Evolutionary conservation across 139 green algal species (phyloP).

Genomic region (Coelastrella sp.): DNA sequence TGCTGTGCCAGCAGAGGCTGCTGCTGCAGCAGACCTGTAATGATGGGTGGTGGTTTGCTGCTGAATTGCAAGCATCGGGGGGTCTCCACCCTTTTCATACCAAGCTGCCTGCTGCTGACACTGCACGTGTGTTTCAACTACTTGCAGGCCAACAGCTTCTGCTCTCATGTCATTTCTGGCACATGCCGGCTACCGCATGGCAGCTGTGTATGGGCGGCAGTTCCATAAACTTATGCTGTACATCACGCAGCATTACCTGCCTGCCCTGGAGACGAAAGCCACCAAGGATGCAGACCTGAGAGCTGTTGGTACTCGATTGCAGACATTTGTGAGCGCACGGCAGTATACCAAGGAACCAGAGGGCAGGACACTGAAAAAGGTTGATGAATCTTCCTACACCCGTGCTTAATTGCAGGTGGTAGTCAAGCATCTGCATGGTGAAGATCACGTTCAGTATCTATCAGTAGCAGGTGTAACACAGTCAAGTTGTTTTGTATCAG

Average conservation of each 20-base stretch:
- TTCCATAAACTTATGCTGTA: constrained; percentile 41
- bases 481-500: too few species aligned
- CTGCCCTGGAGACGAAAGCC: constrained; percentile 26
- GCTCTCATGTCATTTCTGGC: constrained; percentile 45
- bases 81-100: background rate
- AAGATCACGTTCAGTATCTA: too few species aligned
- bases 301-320: constrained; percentile 32
- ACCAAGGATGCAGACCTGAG: constrained; percentile 39
- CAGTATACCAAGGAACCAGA: constrained; percentile 39
- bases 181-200: constrained; percentile 33
- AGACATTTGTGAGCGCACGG: constrained; percentile 16
- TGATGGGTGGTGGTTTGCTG: background rate
- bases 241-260: constrained; percentile 26
- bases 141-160: background rate
- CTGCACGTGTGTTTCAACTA: background rate
- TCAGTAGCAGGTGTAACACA: too few species aligned
- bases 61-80: background rate
- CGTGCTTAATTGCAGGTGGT: background rate
- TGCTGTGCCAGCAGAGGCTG: background rate
- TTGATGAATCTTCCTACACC: constrained; percentile 32
- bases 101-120: background rate
- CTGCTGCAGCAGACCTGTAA: background rate
- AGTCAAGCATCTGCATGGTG: too few species aligned
- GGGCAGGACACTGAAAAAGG: constrained; percentile 16
- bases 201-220: constrained; percentile 35